Conservation (phyloP, 2,329 filamentous ascomycete genomes). For the Cercospora berteroae region DNA sequence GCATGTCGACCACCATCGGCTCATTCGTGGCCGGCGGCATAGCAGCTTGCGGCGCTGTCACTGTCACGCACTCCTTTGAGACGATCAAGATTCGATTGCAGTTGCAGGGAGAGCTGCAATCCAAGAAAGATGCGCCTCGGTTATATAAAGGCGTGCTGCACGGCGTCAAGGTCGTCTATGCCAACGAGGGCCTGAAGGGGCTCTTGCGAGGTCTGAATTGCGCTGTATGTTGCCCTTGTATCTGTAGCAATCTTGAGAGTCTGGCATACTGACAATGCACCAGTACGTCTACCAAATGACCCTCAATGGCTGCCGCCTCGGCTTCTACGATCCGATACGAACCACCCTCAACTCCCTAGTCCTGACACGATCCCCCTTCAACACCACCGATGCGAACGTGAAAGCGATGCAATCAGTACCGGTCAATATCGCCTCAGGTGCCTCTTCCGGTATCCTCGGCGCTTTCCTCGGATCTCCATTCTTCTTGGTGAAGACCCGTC, state of each 20-base stretch:
- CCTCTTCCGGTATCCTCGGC: slow-evolving; percentile 82
- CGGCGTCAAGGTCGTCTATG: slow-evolving; percentile 82
- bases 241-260: not conserved
- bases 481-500: slow-evolving; percentile 93
- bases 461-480: slow-evolving; percentile 93
- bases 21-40: slow-evolving; percentile 95
- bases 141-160: slow-evolving; percentile 91
- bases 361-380: slow-evolving; percentile 66
- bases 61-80: slow-evolving; percentile 96
- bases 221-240: slow-evolving; percentile 54
- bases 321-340: slow-evolving; percentile 96
- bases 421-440: slow-evolving; percentile 92
- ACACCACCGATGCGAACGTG: slow-evolving; percentile 43
- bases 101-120: slow-evolving; percentile 89
- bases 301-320: slow-evolving; percentile 91
- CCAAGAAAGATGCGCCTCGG: slow-evolving; percentile 78
- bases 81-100: slow-evolving; percentile 99
- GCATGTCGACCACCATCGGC: slow-evolving; percentile 52
- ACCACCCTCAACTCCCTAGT: slow-evolving; percentile 47
- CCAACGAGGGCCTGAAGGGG: slow-evolving; percentile 82
- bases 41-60: slow-evolving; percentile 94
- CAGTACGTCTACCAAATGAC: slow-evolving; percentile 93
- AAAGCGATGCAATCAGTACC: slow-evolving; percentile 69
- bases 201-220: slow-evolving; percentile 86
- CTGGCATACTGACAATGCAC: not conserved